Conservation (phyloP, 441 rosid genomes). For the Brassica hybrid region DNA sequence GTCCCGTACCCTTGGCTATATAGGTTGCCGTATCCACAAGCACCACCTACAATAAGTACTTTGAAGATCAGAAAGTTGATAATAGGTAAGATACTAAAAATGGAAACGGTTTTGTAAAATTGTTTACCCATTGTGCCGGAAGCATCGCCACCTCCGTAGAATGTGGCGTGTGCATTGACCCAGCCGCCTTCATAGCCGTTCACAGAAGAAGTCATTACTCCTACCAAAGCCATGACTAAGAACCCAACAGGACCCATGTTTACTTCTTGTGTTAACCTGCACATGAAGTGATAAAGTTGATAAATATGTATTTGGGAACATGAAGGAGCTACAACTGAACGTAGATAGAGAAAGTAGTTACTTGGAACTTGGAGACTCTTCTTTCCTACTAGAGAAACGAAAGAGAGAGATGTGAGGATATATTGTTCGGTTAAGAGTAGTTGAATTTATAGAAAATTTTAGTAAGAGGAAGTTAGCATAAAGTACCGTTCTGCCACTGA, state of each 20-base stretch:
- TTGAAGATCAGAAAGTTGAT: background rate
- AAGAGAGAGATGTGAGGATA: slow-evolving; percentile 17
- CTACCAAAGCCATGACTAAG: slow-evolving; percentile 27
- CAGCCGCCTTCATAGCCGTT: slow-evolving; percentile 63
- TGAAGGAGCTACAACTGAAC: slow-evolving; percentile 2
- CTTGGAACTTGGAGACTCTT: slow-evolving; percentile 17
- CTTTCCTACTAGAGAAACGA: slow-evolving; percentile 21
- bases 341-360: slow-evolving; percentile 27
- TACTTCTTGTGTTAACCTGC: slow-evolving; percentile 31
- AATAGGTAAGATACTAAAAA: background rate
- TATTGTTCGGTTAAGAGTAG: slow-evolving; percentile 19
- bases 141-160: slow-evolving; percentile 98
- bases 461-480: slow-evolving; percentile 17
- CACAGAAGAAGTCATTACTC: slow-evolving; percentile 45
- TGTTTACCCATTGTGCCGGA: slow-evolving; percentile 90
- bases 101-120: background rate
- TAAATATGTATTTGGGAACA: slow-evolving; percentile 8
- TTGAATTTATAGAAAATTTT: slow-evolving; percentile 40
- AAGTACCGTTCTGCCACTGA: slow-evolving; percentile 35
- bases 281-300: slow-evolving; percentile 19
- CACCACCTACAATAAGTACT: slow-evolving; percentile 54
- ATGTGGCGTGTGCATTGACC: slow-evolving; percentile 87
- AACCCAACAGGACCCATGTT: slow-evolving; percentile 27
- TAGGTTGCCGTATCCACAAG: slow-evolving; percentile 79
- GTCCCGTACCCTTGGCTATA: slow-evolving; percentile 73